phyloP scores from a whole-genome alignment of 1,284 basidiomycete species.

The Heterobasidion parviporum region DNA sequence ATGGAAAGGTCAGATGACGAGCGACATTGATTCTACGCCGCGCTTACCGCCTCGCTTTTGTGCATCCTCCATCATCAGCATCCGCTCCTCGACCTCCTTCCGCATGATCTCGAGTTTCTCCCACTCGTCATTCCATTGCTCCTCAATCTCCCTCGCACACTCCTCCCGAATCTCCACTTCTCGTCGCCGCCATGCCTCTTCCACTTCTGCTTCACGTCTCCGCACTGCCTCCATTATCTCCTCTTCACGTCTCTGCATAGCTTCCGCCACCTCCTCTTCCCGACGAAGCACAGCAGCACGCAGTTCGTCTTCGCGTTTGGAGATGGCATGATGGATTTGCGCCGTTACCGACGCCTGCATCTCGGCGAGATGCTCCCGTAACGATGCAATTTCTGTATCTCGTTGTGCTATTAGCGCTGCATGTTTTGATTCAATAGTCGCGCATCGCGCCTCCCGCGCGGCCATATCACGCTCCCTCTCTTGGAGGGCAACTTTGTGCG shows the following conservation, averaged over 20 bases:
- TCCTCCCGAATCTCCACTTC: slow-evolving; percentile 49
- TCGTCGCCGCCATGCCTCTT: slow-evolving; percentile 44
- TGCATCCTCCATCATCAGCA: slow-evolving; percentile 31
- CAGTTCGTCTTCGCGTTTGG: slow-evolving; percentile 62
- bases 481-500: slow-evolving; percentile 44
- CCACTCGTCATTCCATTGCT: slow-evolving; percentile 44
- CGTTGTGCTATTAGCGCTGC: slow-evolving; percentile 40
- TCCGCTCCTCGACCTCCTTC: slow-evolving; percentile 38
- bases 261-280: slow-evolving; percentile 66
- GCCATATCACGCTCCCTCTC: slow-evolving; percentile 59
- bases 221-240: slow-evolving; percentile 51
- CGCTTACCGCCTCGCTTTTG: slow-evolving; percentile 25
- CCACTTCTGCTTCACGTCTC: slow-evolving; percentile 35
- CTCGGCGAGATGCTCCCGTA: slow-evolving; percentile 34
- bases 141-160: slow-evolving; percentile 39
- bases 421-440: slow-evolving; percentile 47
- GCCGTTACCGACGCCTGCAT: slow-evolving; percentile 36
- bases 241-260: slow-evolving; percentile 59
- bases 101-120: slow-evolving; percentile 35
- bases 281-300: slow-evolving; percentile 51
- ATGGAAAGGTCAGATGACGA: neutral
- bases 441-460: slow-evolving; percentile 46
- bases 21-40: neutral
- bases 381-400: slow-evolving; percentile 46
- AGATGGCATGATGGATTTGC: slow-evolving; percentile 52